phyloP scores from a whole-genome alignment of 768 basidiomycete species.

The Hemileccinum impolitum region DNA sequence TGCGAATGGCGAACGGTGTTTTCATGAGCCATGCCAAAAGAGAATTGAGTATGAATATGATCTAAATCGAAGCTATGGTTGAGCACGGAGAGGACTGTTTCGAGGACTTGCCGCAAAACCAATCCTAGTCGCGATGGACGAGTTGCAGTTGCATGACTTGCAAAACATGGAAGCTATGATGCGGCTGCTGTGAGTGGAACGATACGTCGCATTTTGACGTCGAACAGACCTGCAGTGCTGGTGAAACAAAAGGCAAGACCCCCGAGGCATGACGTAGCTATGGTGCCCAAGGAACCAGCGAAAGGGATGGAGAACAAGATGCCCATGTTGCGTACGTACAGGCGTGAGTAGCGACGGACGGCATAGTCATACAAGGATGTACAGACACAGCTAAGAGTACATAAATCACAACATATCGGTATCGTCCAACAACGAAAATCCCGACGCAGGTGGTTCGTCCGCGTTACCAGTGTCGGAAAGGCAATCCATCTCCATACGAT shows the following conservation, averaged over 20 bases:
- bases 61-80: constrained; percentile 40
- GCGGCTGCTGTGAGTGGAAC: neutral
- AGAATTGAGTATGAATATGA: constrained; percentile 94
- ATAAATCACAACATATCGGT: neutral
- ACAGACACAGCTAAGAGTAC: neutral
- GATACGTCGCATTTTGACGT: constrained; percentile 5
- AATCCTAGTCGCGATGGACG: constrained; percentile 94
- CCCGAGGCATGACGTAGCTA: constrained; percentile 81
- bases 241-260: constrained; percentile 85
- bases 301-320: constrained; percentile 70
- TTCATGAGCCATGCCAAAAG: constrained; percentile 97
- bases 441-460: neutral
- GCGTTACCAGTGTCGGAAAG: neutral
- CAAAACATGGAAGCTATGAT: constrained; percentile 86
- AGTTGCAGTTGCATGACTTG: constrained; percentile 99
- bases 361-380: neutral
- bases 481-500: neutral
- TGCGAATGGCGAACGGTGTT: constrained; percentile 79
- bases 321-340: constrained; percentile 50
- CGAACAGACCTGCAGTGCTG: constrained; percentile 70
- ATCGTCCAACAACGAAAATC: too few relatives aligned
- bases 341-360: neutral
- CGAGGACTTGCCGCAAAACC: constrained; percentile 76
- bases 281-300: constrained; percentile 60
- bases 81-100: neutral